phyloP scores from a whole-genome alignment of 2,329 filamentous ascomycete genomes.

The Colletotrichum spinosum region DNA sequence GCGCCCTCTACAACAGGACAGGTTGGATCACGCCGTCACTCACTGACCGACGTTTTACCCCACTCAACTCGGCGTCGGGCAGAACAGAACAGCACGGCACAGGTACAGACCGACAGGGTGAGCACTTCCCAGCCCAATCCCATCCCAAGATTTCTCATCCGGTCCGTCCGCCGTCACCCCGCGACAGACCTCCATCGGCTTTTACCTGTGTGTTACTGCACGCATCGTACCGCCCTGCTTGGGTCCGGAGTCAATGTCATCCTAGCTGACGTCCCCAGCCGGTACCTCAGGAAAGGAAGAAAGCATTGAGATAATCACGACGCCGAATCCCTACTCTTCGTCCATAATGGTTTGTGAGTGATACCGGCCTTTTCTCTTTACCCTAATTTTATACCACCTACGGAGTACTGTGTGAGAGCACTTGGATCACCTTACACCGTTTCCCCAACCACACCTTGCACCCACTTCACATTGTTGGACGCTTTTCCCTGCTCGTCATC shows the following conservation, averaged over 20 bases:
- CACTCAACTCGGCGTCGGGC: conserved; percentile 29
- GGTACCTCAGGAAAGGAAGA: too few relatives aligned
- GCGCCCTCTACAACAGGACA: conserved; percentile 23
- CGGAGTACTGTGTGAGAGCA: too few relatives aligned
- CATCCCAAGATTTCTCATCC: not conserved
- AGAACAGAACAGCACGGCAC: not conserved
- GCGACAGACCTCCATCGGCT: too few relatives aligned
- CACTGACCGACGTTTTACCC: conserved; percentile 30
- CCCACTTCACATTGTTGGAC: not conserved
- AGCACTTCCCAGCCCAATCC: conserved; percentile 3
- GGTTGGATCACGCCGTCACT: conserved; percentile 29
- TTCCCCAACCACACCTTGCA: not conserved
- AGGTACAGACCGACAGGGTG: conserved; percentile 24
- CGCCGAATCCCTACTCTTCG: not conserved
- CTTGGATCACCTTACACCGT: not conserved
- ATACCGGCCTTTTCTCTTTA: not conserved
- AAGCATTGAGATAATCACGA: too few relatives aligned
- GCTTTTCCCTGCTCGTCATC: conserved; percentile 4
- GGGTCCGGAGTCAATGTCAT: too few relatives aligned
- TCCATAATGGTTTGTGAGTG: conserved; percentile 38
- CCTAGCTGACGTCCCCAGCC: too few relatives aligned
- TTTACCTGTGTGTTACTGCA: too few relatives aligned
- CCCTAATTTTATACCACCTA: too few relatives aligned
- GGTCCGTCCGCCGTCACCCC: not conserved
- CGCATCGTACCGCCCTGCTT: too few relatives aligned